These are phyloP conservation scores for Zasmidium citrigriseum DNA, from an alignment of 2,329 filamentous ascomycete species.

Conservation along the genomic window DNA sequence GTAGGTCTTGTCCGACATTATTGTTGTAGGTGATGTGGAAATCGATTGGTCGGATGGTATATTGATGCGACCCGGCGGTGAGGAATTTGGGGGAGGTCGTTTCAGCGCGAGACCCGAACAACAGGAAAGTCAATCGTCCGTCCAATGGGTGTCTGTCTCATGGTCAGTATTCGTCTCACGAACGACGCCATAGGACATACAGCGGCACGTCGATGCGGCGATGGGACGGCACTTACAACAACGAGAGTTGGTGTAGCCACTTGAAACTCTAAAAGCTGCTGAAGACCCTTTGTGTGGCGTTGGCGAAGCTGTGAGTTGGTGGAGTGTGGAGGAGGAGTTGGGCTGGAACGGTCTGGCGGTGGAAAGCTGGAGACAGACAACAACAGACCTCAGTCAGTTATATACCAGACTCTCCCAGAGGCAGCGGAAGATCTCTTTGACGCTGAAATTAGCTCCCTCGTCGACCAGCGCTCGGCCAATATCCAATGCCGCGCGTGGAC, in stretches of 20 bases:
- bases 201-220: background rate
- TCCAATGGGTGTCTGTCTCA: constrained; percentile 8
- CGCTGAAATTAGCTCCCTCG: constrained; percentile 22
- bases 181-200: constrained; percentile 4
- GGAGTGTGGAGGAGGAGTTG: constrained; percentile 13
- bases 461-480: constrained; percentile 9
- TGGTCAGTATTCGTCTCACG: constrained; percentile 12
- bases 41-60: constrained; percentile 8
- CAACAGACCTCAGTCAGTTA: too few species aligned
- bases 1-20: constrained; percentile 31
- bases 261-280: constrained; percentile 17
- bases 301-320: constrained; percentile 17
- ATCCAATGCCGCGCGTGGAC: constrained; percentile 16
- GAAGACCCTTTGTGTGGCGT: constrained; percentile 5
- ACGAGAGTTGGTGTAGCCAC: constrained; percentile 18
- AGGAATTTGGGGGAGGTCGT: background rate
- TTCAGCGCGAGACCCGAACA: background rate
- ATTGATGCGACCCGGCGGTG: constrained; percentile 1
- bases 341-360: background rate
- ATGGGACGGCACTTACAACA: constrained; percentile 15
- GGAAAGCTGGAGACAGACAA: background rate
- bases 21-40: background rate
- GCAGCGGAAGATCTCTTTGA: constrained; percentile 12
- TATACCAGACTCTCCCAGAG: background rate
- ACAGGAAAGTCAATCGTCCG: background rate